Base-by-base conservation (phyloP, 306 rosid genomes). In the Hippophae gyantsensis region DNA sequence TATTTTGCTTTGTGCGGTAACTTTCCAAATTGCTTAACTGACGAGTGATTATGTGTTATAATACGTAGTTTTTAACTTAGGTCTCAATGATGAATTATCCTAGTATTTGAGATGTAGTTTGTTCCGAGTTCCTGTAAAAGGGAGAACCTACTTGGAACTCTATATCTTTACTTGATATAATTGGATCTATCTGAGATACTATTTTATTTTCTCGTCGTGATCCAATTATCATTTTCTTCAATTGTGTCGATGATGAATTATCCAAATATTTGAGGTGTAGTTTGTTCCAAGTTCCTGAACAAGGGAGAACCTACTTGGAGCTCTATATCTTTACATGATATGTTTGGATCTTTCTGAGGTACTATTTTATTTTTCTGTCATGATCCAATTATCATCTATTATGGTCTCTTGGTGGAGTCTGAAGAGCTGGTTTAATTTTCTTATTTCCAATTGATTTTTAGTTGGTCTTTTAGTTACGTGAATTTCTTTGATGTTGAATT, bases 281-380 rank as follows among this genome's bases (percentile, higher is more conserved):
- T 57, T 9, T 9, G 58, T 52, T 57, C 42, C 64, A 25, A 49
- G 63, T 5, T 55, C 71, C 63, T 57, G 64, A n/a, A 43, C 7
- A 43, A 66, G 57, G 62, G 70, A 56, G 69, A 65, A 65, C 69
- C 49, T 56, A 49, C 69, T 65, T 56, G 55, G 43, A 25, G 62
- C 12, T 38, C 69, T 55, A 56, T 10, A 56, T 56, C 62, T 12
- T 1, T 13, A 49, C 3, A 38, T 14, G 69, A 65, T 38, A 56
- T 56, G 7, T 13, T 9, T 49, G 42, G 61, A 47, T 47, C 40
- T 7, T 55, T 54, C 14, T 48, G 50, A 47, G 25, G 5, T 26
- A 44, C 5, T 54, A 32, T 27, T 8, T 43, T 41, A 12, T 32
- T 12, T 6, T 13, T 3, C 2, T 6, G 4, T 18, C 12, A 5